Percentiles rank a stretch among this genome's conserved stretches.
Conservation (phyloP, 1,139 yeast species). For the Kodamaea derodonti region DNA sequence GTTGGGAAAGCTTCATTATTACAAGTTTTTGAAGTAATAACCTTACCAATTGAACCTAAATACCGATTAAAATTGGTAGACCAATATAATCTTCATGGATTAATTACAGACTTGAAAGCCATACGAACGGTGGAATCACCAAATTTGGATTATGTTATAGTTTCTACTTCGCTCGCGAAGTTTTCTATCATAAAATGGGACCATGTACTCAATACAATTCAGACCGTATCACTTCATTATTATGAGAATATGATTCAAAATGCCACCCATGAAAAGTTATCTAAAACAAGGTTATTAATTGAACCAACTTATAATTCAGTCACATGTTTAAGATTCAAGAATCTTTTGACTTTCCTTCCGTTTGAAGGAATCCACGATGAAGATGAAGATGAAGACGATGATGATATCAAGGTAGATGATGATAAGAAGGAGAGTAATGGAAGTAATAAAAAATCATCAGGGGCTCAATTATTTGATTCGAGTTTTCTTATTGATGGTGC, state of each 20-base stretch:
- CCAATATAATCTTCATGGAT: slow-evolving; percentile 73
- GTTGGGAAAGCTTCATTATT: slow-evolving; percentile 71
- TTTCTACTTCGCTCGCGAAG: slow-evolving; percentile 75
- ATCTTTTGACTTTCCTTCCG: slow-evolving; percentile 72
- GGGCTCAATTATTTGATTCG: slow-evolving; percentile 39
- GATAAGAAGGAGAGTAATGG: slow-evolving; percentile 3
- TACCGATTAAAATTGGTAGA: slow-evolving; percentile 50
- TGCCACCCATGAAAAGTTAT: slow-evolving; percentile 44
- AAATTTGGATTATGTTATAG: slow-evolving; percentile 54
- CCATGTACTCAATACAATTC: slow-evolving; percentile 42
- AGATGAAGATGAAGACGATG: slow-evolving; percentile 38
- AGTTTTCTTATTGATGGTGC: slow-evolving; percentile 59
- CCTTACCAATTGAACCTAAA: slow-evolving; percentile 17
- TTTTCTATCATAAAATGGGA: slow-evolving; percentile 77
- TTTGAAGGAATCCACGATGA: slow-evolving; percentile 46
- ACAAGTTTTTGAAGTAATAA: slow-evolving; percentile 57
- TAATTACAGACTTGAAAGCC: slow-evolving; percentile 54
- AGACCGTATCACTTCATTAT: slow-evolving; percentile 79
- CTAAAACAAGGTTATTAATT: slow-evolving; percentile 49
- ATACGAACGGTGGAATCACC: slow-evolving; percentile 51
- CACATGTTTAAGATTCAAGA: slow-evolving; percentile 65
- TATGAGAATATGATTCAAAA: slow-evolving; percentile 69
- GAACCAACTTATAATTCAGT: slow-evolving; percentile 64
- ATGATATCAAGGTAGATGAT: slow-evolving; percentile 12
- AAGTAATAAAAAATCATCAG: slow-evolving; percentile 8